Evolutionary conservation across 345 rosid species (phyloP).

Genomic region (Rubroshorea leprosula): DNA sequence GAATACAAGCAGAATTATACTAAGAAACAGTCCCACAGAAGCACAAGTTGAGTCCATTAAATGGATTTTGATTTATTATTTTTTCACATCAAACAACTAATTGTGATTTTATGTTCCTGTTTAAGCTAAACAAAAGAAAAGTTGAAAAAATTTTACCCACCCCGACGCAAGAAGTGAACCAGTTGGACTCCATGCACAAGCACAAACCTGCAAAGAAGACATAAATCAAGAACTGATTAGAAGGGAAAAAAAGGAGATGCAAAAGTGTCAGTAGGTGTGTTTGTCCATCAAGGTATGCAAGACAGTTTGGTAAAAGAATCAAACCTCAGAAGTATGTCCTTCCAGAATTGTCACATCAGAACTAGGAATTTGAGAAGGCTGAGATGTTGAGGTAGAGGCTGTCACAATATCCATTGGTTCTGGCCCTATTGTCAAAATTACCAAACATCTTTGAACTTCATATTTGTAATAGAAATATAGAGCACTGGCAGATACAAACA

Average conservation of each 20-base stretch:
- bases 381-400: conserved; percentile 45
- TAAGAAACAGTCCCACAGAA: too few relatives aligned
- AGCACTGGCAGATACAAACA: too few relatives aligned
- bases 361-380: conserved; percentile 62
- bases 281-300: background rate
- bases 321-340: conserved; percentile 98
- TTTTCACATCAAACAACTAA: background rate
- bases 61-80: too few relatives aligned
- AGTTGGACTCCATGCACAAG: conserved; percentile 99
- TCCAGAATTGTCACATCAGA: conserved; percentile 92
- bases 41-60: too few relatives aligned
- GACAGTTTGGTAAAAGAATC: conserved; percentile 6
- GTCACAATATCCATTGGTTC: conserved; percentile 77
- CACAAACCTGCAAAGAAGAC: conserved; percentile 65
- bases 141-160: conserved; percentile 35
- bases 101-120: background rate
- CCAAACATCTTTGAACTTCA: background rate
- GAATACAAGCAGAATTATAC: too few relatives aligned
- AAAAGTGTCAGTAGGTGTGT: too few relatives aligned
- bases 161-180: conserved; percentile 99
- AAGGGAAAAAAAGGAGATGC: background rate
- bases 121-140: background rate
- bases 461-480: too few relatives aligned
- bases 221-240: conserved; percentile 5
- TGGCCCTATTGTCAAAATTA: conserved; percentile 33